Base-by-base conservation (phyloP, 768 basidiomycete species). In the Cubamyces sp. region DNA sequence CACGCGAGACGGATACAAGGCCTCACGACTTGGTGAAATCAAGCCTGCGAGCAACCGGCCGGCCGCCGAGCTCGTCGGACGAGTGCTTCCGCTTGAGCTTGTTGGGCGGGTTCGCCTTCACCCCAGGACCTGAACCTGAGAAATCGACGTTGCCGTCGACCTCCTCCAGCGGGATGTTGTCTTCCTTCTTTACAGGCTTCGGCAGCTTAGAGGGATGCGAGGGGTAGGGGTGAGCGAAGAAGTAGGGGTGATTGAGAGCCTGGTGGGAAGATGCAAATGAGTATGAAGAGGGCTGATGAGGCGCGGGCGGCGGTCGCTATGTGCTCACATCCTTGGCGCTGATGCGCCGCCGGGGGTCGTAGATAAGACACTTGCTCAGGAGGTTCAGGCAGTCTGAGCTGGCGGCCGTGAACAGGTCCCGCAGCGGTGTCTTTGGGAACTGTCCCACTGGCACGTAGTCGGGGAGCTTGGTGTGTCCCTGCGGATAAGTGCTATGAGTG, bases 401-500 rank as follows among this genome's bases (percentile, higher is more conserved):
- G 1, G 96, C 93, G 7, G 95, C 96, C 0, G 92, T 92, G 78
- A 99, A 96, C 54, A 97, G 83, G 67, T 91, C 87, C 37, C 92
- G 86, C 41, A 98, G 78, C 16, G 88, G 88, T 14, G 87, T 83
- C 74, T 89, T 91, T 2, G 92, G 91, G 71, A 94, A 92, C 67
- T 91, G 89, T 40, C 92, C 92, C 14, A 96, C 86, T 2, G 90
- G 81, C 2, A 96, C 82, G 71, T 94, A 97, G 75, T 96, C 91
- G 3, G 95, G 94, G 14, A 99, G 81, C 74, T 90, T 89, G 3
- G 87, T 90, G 75, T 97, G 91, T 9, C 94, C 94, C 95, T 96
- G 25, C 18, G 40, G 42, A 45, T 57, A 45, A 26, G 34, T 49
- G 47, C 48, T 39, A 48, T n/a, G 26, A 46, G 8, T 14, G 11